Conservation (phyloP, 2,329 filamentous ascomycete genomes). For the Fusarium cyanostomum region DNA sequence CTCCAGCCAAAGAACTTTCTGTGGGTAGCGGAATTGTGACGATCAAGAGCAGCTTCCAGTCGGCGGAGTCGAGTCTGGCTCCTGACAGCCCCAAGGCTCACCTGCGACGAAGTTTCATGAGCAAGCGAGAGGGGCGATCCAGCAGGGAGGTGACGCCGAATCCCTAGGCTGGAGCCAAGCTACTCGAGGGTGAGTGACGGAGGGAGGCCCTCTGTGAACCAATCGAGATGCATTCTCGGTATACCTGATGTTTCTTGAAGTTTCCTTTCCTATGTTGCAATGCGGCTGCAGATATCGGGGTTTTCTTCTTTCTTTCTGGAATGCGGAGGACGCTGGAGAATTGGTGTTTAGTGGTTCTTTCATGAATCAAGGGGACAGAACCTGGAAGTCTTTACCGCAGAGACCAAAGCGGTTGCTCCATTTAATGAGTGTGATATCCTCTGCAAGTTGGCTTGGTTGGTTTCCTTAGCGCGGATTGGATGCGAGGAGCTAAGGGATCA, state of each 20-base stretch:
- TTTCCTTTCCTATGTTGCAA: slow-evolving; percentile 19
- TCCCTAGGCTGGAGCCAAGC: slow-evolving; percentile 30
- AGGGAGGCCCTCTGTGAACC: slow-evolving; percentile 1
- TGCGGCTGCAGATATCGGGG: slow-evolving; percentile 17
- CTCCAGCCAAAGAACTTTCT: slow-evolving; percentile 75
- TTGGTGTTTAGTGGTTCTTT: slow-evolving; percentile 14
- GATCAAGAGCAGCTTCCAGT: slow-evolving; percentile 76
- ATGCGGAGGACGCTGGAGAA: not conserved
- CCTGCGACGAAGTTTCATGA: slow-evolving; percentile 64
- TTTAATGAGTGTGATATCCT: slow-evolving; percentile 29
- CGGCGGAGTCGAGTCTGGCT: slow-evolving; percentile 55
- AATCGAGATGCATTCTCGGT: slow-evolving; percentile 5
- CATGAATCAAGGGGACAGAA: not conserved
- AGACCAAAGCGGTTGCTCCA: slow-evolving; percentile 4
- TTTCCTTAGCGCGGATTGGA: slow-evolving; percentile 34
- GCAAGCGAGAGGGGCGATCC: slow-evolving; percentile 58
- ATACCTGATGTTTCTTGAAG: slow-evolving; percentile 9
- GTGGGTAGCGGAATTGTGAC: slow-evolving; percentile 78
- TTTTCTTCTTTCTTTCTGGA: slow-evolving; percentile 19
- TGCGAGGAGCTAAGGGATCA: slow-evolving; percentile 8
- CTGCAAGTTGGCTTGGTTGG: slow-evolving; percentile 12
- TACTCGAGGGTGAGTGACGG: not conserved
- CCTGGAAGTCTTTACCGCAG: not conserved
- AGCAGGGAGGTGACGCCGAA: slow-evolving; percentile 58
- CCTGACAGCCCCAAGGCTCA: slow-evolving; percentile 59